Percentiles rank a stretch among this genome's conserved stretches.
phyloP scores from a whole-genome alignment of 495 filamentous ascomycete genomes.

The Hapsidospora chrysogenum region DNA sequence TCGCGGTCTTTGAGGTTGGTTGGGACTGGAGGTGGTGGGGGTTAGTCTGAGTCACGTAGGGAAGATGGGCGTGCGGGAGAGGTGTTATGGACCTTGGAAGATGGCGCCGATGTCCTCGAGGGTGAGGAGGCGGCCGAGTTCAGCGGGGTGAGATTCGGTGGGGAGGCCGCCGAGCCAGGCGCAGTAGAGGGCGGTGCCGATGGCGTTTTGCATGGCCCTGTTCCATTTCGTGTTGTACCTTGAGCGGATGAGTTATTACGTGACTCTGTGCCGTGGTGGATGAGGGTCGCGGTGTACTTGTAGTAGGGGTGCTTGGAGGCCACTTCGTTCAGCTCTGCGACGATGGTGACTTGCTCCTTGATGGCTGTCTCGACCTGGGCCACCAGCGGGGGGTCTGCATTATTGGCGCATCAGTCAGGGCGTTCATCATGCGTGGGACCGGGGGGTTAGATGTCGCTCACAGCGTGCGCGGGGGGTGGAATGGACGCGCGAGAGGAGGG shows the following conservation, averaged over 20 bases:
- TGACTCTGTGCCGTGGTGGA: background rate
- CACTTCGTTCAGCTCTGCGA: conserved; percentile 45
- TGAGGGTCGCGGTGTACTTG: conserved; percentile 35
- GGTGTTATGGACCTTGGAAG: conserved; percentile 48
- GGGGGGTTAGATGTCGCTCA: conserved; percentile 20
- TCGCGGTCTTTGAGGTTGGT: conserved; percentile 84
- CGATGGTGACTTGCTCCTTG: conserved; percentile 33
- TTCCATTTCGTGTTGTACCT: conserved; percentile 75
- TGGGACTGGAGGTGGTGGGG: conserved; percentile 67
- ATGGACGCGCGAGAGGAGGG: conserved; percentile 75
- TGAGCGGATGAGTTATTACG: background rate
- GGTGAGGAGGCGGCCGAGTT: conserved; percentile 51
- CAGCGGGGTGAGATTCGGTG: conserved; percentile 18
- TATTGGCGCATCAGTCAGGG: background rate
- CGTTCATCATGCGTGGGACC: background rate
- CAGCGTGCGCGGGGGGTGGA: conserved; percentile 64
- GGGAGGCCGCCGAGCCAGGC: conserved; percentile 56
- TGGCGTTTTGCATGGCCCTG: conserved; percentile 68
- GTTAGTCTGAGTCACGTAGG: too few relatives aligned
- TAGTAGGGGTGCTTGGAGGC: conserved; percentile 84
- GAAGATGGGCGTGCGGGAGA: too few relatives aligned
- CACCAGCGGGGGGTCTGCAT: conserved; percentile 20
- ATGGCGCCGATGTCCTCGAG: conserved; percentile 74
- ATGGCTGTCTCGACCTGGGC: conserved; percentile 38
- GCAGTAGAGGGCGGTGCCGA: conserved; percentile 53